A percentile compares a stretch with the other conserved stretches of the same genome.
phyloP scores from a whole-genome alignment of 208 protist genomes.

The Trypanosomatidae sp. region DNA sequence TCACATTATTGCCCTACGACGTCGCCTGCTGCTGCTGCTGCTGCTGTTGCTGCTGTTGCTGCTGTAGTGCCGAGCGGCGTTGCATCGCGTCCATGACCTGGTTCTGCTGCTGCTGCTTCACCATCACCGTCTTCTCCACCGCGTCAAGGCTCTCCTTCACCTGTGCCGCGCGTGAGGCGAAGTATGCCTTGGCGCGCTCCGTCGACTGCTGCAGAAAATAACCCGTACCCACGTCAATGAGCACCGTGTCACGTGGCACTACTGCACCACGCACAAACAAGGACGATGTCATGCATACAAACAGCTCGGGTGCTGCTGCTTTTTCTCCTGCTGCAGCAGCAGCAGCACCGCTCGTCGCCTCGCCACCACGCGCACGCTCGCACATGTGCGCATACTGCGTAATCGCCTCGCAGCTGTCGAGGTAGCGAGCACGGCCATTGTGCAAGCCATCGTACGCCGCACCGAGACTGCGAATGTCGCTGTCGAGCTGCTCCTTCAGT shows the following conservation, averaged over 20 bases:
- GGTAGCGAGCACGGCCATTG: slow-evolving; percentile 54
- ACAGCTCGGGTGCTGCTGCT: slow-evolving; percentile 36
- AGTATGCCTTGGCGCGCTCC: slow-evolving; percentile 54
- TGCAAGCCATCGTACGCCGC: slow-evolving; percentile 69
- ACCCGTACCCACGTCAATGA: slow-evolving; percentile 80
- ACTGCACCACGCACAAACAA: slow-evolving; percentile 60
- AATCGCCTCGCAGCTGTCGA: slow-evolving; percentile 59
- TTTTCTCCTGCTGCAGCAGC: slow-evolving; percentile 2
- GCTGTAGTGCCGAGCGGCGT: slow-evolving; percentile 35
- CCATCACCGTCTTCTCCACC: slow-evolving; percentile 49
- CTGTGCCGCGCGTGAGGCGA: slow-evolving; percentile 45
- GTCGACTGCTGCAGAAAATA: slow-evolving; percentile 80
- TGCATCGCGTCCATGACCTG: slow-evolving; percentile 68
- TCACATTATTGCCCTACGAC: too few species aligned
- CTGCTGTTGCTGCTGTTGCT: slow-evolving; percentile 17
- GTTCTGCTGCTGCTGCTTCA: slow-evolving; percentile 71
- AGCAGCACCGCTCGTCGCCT: not conserved
- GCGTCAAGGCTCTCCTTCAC: slow-evolving; percentile 74
- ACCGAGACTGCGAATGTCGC: slow-evolving; percentile 59
- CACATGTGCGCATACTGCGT: slow-evolving; percentile 46
- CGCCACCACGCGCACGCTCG: slow-evolving; percentile 15
- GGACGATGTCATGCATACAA: slow-evolving; percentile 74
- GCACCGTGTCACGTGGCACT: slow-evolving; percentile 50
- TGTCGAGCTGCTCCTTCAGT: slow-evolving; percentile 79
- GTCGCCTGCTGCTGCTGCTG: not conserved